A percentile compares a stretch with the other conserved stretches of the same genome.
These are phyloP conservation scores for Trametes polyzona DNA, from an alignment of 1,284 basidiomycete species.

Conservation along the genomic window DNA sequence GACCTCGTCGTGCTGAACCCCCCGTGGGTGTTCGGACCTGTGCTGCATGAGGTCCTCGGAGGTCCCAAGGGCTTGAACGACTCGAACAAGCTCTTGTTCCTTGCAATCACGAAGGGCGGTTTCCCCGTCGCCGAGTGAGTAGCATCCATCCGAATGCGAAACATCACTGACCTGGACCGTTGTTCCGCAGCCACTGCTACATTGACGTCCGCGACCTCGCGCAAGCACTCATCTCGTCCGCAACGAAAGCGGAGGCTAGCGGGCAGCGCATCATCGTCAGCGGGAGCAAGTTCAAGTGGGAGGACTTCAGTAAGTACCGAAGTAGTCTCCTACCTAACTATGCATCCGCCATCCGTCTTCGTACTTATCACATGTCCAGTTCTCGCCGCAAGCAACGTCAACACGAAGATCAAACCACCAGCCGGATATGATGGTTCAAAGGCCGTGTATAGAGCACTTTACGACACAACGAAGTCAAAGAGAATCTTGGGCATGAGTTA, in stretches of 20 bases:
- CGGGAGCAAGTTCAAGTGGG: constrained; percentile 38
- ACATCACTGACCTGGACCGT: neutral
- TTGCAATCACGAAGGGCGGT: constrained; percentile 35
- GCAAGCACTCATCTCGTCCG: constrained; percentile 54
- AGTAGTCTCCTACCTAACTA: too few species aligned
- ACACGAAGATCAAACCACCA: constrained; percentile 24
- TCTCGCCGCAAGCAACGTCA: constrained; percentile 6
- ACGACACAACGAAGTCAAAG: constrained; percentile 42
- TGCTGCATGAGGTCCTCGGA: constrained; percentile 51
- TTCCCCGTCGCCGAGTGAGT: neutral
- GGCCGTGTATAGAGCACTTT: constrained; percentile 35
- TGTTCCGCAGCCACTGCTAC: constrained; percentile 37
- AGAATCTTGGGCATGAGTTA: constrained; percentile 50
- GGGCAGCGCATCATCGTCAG: constrained; percentile 60
- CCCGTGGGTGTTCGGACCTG: constrained; percentile 50
- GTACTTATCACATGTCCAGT: neutral
- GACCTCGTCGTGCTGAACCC: constrained; percentile 61
- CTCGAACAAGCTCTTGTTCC: constrained; percentile 42
- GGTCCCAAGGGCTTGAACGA: constrained; percentile 53
- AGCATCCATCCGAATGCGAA: too few species aligned
- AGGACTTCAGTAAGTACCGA: constrained; percentile 31
- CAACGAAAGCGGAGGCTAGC: constrained; percentile 54
- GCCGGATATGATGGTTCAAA: constrained; percentile 21
- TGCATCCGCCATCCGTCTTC: neutral
- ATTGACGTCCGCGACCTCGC: constrained; percentile 71